phyloP scores from a whole-genome alignment of 129 eudicot species.

The Lactuca saligna region DNA sequence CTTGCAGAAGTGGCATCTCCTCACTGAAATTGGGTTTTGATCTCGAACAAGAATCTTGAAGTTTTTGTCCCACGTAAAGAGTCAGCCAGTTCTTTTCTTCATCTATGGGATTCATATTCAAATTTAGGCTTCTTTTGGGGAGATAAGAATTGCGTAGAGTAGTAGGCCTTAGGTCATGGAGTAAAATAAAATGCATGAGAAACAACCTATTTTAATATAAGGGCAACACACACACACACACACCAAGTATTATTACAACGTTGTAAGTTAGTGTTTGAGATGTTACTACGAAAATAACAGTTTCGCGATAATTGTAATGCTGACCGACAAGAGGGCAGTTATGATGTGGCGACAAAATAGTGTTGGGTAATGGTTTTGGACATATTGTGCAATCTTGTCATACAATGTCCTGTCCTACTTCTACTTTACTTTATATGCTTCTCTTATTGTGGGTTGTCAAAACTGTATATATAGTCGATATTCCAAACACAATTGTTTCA shows the following conservation, averaged over 20 bases:
- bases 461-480: constrained; percentile 24
- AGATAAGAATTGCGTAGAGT: constrained; percentile 20
- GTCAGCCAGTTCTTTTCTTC: constrained; percentile 55
- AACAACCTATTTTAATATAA: constrained; percentile 17
- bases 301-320: background rate
- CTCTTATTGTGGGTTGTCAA: constrained; percentile 25
- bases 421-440: constrained; percentile 24
- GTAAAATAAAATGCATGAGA: constrained; percentile 18
- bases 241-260: background rate
- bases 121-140: constrained; percentile 3
- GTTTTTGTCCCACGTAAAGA: constrained; percentile 50
- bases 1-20: constrained; percentile 70
- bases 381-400: background rate
- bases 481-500: constrained; percentile 20
- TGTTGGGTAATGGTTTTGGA: background rate
- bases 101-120: constrained; percentile 34
- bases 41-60: constrained; percentile 34
- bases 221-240: constrained; percentile 19
- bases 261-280: background rate
- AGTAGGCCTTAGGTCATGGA: constrained; percentile 19
- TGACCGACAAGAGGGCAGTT: too few species aligned
- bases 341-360: background rate
- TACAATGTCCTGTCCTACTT: constrained; percentile 3
- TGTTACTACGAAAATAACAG: background rate
- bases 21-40: constrained; percentile 40